Evolutionary conservation across 371 early-diverging fungal genomes (phyloP), one percentile per base, ranked within the genome.

Genomic region (Mucor velutinosus): DNA sequence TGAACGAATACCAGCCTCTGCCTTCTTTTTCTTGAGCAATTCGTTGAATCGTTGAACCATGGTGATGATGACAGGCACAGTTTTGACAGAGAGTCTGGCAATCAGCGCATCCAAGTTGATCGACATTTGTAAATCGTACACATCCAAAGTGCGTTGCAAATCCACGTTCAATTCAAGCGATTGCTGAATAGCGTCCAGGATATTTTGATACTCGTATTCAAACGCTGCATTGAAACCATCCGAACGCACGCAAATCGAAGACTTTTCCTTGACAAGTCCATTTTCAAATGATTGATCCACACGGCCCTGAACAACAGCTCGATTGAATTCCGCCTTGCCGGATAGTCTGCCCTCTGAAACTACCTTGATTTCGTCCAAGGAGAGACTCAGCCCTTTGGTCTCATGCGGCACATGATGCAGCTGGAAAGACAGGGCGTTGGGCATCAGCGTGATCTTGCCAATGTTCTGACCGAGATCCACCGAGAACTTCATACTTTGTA

Each of bases 391-490:
- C 1, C 78, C 80, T 14, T 82, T 76, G 3, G 85, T 76, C 21
- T 74, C 74, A 25, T 62, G 72, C 4, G 90, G 89, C 15, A 81
- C 63, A 43, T 78, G 73, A 57, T 89, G 81, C 0, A 81, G 79
- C 11, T 78, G 70, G 30, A 90, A 37, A 0, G 74, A 64, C 4
- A 89, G 64, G 41, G 85, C 78, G 41, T 83, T 68, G n/a, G 88
- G 79, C 4, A 62, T 64, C 17, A 88, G 70, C 6, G 74, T 78
- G 33, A 90, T 80, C 62, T 85, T 89, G 17, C 94, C 95, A 37
- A 94, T 89, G 7, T 90, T 89, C 62, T 92, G 93, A 3, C 94
- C 92, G 17, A 94, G 72, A 67, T 94, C 93, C 0, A 86, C 87
- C 1, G 86, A 84, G 19, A 93, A 75, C 14, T 71, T 66, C 43